Conservation (phyloP, 352 stramenopile genomes). For the Phytophthora pinifolia region DNA sequence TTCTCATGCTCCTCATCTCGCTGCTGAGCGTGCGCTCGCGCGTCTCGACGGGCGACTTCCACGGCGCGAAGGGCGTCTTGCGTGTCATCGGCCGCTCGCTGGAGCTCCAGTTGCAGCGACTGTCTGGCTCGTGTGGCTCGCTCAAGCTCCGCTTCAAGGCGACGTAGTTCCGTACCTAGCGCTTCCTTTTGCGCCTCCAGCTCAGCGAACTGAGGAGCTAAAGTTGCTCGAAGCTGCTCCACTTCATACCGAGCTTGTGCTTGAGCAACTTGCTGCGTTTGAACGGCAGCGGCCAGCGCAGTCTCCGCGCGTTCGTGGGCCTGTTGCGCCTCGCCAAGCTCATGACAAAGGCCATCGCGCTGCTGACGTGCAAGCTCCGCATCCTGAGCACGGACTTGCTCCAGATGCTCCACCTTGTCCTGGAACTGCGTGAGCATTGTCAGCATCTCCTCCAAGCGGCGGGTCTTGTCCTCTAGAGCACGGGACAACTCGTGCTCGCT, state of each 20-base stretch:
- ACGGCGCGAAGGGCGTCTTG: conserved; percentile 60
- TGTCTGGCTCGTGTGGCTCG: conserved; percentile 41
- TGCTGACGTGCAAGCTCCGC: conserved; percentile 34
- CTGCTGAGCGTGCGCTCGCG: conserved; percentile 44
- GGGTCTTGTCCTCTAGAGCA: conserved; percentile 49
- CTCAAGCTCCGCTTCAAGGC: conserved; percentile 51
- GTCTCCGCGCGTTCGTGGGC: conserved; percentile 21
- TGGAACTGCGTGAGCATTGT: conserved; percentile 59
- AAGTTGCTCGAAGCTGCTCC: conserved; percentile 28
- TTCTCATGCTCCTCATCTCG: conserved; percentile 40
- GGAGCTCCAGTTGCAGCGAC: conserved; percentile 55
- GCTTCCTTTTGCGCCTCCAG: conserved; percentile 29
- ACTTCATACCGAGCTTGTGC: conserved; percentile 24
- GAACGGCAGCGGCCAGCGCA: conserved; percentile 12
- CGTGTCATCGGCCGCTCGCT: conserved; percentile 50
- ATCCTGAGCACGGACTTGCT: conserved; percentile 47
- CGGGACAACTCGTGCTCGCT: conserved; percentile 30
- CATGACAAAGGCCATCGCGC: conserved; percentile 13
- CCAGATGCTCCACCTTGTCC: conserved; percentile 46
- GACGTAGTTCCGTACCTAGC: conserved; percentile 40
- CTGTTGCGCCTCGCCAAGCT: conserved; percentile 24
- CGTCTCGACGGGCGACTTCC: conserved; percentile 62
- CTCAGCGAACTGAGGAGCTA: conserved; percentile 28
- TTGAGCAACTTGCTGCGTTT: conserved; percentile 26
- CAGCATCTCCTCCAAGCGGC: conserved; percentile 64